Conservation (phyloP, 306 rosid species). For the Dicorynia guianensis region DNA sequence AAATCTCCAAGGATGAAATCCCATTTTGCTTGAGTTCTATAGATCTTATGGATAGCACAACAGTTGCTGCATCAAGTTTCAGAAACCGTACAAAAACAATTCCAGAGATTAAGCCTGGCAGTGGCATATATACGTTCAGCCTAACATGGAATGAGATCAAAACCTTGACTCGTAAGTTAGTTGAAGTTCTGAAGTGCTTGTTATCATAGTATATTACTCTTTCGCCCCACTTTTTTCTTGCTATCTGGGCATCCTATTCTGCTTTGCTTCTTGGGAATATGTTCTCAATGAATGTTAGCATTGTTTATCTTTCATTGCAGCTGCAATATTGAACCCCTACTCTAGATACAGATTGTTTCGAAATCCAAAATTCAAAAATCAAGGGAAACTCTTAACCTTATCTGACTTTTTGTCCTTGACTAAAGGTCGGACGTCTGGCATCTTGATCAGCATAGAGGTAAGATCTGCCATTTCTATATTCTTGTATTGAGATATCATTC, state of each 20-base stretch:
- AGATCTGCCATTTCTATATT: conserved; percentile 36
- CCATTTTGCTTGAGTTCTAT: conserved; percentile 85
- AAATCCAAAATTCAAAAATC: conserved; percentile 60
- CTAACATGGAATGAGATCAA: conserved; percentile 76
- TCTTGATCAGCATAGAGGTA: conserved; percentile 83
- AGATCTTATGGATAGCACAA: conserved; percentile 77
- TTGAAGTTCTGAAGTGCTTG: conserved; percentile 32
- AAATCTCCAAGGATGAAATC: conserved; percentile 75
- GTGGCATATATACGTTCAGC: conserved; percentile 80
- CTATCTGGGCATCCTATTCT: conserved; percentile 7
- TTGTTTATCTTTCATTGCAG: conserved; percentile 54
- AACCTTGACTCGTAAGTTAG: conserved; percentile 69
- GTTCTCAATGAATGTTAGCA: conserved; percentile 13
- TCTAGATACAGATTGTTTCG: conserved; percentile 47
- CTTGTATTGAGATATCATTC: conserved; percentile 4
- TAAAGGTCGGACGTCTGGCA: conserved; percentile 52
- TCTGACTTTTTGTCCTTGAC: conserved; percentile 72
- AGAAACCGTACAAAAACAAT: conserved; percentile 40
- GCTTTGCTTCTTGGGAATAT: background rate
- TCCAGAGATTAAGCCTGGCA: conserved; percentile 57
- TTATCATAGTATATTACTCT: background rate
- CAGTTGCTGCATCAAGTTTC: conserved; percentile 53
- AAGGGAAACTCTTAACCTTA: conserved; percentile 63
- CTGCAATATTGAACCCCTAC: conserved; percentile 64
- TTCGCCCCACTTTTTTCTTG: background rate